These are phyloP conservation scores for Aurifilum marmelostoma DNA, from an alignment of 2,329 filamentous ascomycete species.

Conservation along the genomic window DNA sequence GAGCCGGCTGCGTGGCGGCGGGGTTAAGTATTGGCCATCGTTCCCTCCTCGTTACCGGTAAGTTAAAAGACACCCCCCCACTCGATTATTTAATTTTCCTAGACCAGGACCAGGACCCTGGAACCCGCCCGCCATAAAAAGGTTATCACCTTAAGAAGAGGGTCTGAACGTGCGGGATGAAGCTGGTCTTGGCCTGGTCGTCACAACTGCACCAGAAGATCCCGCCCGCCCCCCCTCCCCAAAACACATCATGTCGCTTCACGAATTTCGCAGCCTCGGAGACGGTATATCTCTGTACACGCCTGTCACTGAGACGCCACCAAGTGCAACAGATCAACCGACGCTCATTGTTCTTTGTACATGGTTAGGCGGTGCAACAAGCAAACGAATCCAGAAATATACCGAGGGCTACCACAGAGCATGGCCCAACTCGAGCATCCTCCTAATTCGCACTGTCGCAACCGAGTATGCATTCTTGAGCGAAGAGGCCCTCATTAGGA, in stretches of 20 bases:
- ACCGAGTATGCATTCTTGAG: conserved; percentile 18
- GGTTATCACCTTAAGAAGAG: not conserved
- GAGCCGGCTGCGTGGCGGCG: conserved; percentile 2
- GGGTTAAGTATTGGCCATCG: not conserved
- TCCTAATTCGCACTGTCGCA: conserved; percentile 22
- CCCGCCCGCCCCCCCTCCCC: no score
- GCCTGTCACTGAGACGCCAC: not conserved
- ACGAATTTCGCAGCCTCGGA: conserved; percentile 16
- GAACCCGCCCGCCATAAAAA: not conserved
- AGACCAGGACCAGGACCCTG: not conserved
- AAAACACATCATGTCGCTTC: conserved; percentile 12
- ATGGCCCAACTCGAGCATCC: conserved; percentile 23
- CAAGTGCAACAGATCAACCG: not conserved
- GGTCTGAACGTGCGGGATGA: not conserved
- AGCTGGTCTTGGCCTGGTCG: not conserved
- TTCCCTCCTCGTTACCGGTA: not conserved
- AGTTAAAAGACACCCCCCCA: not conserved
- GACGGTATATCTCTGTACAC: conserved; percentile 16
- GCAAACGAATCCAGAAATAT: conserved; percentile 24
- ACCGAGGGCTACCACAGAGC: conserved; percentile 20
- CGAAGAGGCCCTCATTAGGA: conserved; percentile 7
- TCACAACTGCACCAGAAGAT: not conserved
- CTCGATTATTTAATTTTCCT: not conserved
- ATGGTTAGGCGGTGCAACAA: conserved; percentile 26
- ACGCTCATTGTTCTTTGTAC: conserved; percentile 26